phyloP scores from a whole-genome alignment of 257 asterid genomes.

The Solanum bulbocastanum region DNA sequence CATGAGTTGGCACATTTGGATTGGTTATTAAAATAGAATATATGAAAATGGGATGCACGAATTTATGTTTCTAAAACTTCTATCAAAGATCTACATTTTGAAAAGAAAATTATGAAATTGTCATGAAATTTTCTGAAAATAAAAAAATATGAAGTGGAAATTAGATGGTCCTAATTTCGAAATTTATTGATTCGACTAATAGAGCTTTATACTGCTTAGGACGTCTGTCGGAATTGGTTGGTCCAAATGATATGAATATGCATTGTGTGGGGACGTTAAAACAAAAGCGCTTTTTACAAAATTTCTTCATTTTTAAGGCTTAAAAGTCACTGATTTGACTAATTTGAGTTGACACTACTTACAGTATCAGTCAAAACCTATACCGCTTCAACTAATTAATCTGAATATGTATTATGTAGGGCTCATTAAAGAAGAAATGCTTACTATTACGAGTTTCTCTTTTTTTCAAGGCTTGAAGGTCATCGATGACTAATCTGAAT shows the following conservation, averaged over 20 bases:
- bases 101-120: neutral
- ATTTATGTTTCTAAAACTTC: slow-evolving; percentile 1
- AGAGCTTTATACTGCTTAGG: neutral
- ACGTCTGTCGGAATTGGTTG: rapidly evolving
- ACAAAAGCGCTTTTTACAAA: neutral
- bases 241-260: neutral
- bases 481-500: neutral
- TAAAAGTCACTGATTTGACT: neutral
- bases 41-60: slow-evolving; percentile 52
- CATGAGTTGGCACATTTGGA: slow-evolving; percentile 23
- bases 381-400: neutral
- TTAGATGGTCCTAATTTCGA: neutral
- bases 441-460: neutral
- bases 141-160: neutral
- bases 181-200: neutral
- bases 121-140: neutral
- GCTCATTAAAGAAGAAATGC: neutral
- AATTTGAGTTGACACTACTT: neutral
- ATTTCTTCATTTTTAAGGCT: neutral
- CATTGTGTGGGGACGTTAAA: neutral
- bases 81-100: neutral
- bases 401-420: neutral
- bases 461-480: neutral
- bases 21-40: slow-evolving; percentile 23
- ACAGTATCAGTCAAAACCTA: neutral